Conservation (phyloP, 805 yeast species). For the Candida stauntonica region DNA sequence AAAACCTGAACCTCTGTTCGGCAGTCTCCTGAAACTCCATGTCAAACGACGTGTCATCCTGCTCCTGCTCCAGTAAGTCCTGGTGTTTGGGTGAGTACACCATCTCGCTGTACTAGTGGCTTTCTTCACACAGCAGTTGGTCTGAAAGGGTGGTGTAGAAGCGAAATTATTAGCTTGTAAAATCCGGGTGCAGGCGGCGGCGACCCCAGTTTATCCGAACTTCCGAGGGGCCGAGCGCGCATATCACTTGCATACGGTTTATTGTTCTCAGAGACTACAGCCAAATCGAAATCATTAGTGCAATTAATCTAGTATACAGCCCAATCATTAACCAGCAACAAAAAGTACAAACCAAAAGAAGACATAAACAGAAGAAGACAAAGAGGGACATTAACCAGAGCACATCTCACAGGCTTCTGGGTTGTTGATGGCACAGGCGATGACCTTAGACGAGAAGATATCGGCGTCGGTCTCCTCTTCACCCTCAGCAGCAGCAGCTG, state of each 20-base stretch:
- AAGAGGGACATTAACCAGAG: constrained; percentile 61
- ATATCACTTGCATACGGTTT: too few species aligned
- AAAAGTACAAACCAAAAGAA: constrained; percentile 1
- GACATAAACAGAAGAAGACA: constrained; percentile 2
- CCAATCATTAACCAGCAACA: constrained; percentile 7
- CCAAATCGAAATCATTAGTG: not conserved
- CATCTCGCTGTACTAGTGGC: too few species aligned
- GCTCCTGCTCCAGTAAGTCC: too few species aligned
- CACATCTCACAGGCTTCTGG: constrained; percentile 99
- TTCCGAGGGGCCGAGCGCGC: too few species aligned
- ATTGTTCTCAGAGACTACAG: too few species aligned
- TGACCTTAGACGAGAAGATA: constrained; percentile 86
- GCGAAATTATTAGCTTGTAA: too few species aligned
- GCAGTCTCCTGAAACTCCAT: constrained; percentile 4
- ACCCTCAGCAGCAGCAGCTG: constrained; percentile 21
- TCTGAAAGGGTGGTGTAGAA: too few species aligned
- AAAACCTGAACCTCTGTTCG: constrained; percentile 1
- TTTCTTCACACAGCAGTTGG: too few species aligned
- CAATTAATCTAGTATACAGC: constrained; percentile 4
- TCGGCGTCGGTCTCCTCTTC: constrained; percentile 56
- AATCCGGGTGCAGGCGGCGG: too few species aligned
- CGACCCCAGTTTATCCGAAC: too few species aligned
- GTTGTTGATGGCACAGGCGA: constrained; percentile 95
- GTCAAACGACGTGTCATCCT: constrained; percentile 10
- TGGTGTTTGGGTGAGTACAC: too few species aligned